Evolutionary conservation across 148 eudicot genomes (phyloP).

Genomic region (Selenicereus undatus): DNA sequence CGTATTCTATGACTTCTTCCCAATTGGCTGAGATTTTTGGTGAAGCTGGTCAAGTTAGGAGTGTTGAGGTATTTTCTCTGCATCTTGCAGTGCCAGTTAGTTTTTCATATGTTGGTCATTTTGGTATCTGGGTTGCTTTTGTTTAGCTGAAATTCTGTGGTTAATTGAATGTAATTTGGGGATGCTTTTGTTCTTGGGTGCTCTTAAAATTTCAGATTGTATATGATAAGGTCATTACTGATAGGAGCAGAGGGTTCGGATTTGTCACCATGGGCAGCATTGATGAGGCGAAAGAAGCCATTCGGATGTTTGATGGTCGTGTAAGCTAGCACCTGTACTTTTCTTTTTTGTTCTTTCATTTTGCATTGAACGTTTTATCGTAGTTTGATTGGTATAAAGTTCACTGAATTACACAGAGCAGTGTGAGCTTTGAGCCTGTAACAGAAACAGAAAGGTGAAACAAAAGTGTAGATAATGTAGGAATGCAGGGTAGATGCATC

Average conservation of each 20-base stretch:
- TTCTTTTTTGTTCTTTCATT: background rate
- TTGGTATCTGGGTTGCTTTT: background rate
- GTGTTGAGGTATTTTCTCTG: slow-evolving; percentile 51
- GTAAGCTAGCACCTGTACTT: slow-evolving; percentile 60
- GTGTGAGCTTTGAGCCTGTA: background rate
- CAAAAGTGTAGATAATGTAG: background rate
- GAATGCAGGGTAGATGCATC: background rate
- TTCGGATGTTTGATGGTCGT: slow-evolving; percentile 77
- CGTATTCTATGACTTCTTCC: slow-evolving; percentile 54
- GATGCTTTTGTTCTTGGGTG: background rate
- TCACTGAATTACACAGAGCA: too few species aligned
- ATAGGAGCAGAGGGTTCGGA: slow-evolving; percentile 90
- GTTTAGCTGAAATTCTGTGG: background rate
- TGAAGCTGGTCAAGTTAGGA: slow-evolving; percentile 60
- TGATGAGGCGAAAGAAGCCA: slow-evolving; percentile 69
- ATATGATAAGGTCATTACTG: slow-evolving; percentile 67
- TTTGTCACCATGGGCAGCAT: slow-evolving; percentile 78
- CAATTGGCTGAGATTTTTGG: slow-evolving; percentile 59
- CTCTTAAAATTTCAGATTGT: slow-evolving; percentile 49
- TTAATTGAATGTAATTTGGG: background rate
- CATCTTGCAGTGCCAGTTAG: background rate
- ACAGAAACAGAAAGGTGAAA: background rate
- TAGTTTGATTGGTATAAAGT: too few species aligned
- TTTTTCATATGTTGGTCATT: background rate
- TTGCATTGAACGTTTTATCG: background rate